Conservation (phyloP, 768 basidiomycete genomes). For the Podaxis mareebaensis region DNA sequence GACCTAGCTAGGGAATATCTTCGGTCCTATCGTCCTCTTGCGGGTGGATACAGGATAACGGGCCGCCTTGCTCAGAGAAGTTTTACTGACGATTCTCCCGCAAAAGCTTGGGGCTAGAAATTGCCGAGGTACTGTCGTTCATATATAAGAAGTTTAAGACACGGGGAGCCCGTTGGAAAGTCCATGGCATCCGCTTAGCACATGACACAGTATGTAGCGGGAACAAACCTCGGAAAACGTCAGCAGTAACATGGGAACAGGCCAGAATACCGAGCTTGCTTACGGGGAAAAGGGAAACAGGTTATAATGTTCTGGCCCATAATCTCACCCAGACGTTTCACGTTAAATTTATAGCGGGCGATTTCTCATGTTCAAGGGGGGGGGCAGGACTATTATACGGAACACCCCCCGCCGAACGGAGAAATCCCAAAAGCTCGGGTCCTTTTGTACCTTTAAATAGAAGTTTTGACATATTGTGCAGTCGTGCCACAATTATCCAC, state of each 20-base stretch:
- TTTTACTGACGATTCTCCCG: background rate
- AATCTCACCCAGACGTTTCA: too few relatives aligned
- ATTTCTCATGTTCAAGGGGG: background rate
- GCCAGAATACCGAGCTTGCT: background rate
- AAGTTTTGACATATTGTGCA: background rate
- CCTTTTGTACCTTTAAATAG: slow-evolving; percentile 3
- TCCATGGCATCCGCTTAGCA: background rate
- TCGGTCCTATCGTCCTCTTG: background rate
- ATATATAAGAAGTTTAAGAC: background rate
- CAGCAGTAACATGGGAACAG: background rate
- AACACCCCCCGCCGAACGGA: background rate
- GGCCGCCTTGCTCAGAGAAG: background rate
- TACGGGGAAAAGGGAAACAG: background rate
- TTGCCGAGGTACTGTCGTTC: slow-evolving; percentile 10
- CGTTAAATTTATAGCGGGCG: too few relatives aligned
- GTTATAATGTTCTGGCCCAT: too few relatives aligned
- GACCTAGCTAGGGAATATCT: background rate
- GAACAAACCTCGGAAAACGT: background rate
- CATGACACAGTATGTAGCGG: background rate
- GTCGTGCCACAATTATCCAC: background rate
- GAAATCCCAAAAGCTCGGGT: slow-evolving; percentile 3
- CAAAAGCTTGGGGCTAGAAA: background rate
- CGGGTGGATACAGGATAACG: background rate
- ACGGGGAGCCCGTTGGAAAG: background rate
- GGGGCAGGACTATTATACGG: background rate